A percentile compares a stretch with the other conserved stretches of the same genome.
Evolutionary conservation across 1,139 yeast genomes (phyloP).

Genomic region (Yamadazyma taylorii): DNA sequence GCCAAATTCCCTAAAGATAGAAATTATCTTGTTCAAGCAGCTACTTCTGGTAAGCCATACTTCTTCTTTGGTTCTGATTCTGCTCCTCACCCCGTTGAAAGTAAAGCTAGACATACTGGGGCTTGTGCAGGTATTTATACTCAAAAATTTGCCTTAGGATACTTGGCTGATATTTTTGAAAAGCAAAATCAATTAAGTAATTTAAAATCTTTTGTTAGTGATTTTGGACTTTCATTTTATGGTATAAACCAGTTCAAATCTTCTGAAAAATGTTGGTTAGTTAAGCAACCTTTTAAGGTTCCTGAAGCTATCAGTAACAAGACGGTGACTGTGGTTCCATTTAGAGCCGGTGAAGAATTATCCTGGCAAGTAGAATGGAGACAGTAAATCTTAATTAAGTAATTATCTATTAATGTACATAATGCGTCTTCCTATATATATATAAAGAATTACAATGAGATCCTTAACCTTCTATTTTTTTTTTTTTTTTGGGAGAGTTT

Average conservation of each 20-base stretch:
- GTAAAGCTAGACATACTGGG: constrained; percentile 73
- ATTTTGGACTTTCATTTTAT: constrained; percentile 73
- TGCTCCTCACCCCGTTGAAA: constrained; percentile 89
- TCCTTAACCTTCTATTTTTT: constrained; percentile 2
- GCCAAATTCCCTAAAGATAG: constrained; percentile 90
- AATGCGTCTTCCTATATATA: constrained; percentile 3
- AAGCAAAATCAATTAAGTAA: constrained; percentile 59
- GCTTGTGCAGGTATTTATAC: constrained; percentile 98
- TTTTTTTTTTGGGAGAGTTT: not conserved
- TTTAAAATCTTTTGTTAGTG: constrained; percentile 72
- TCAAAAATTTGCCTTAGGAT: constrained; percentile 78
- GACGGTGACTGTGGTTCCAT: constrained; percentile 75
- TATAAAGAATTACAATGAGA: not conserved
- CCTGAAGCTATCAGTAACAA: constrained; percentile 57
- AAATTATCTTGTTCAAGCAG: constrained; percentile 79
- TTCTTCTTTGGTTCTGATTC: constrained; percentile 97
- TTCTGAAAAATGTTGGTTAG: constrained; percentile 51
- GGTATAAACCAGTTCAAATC: constrained; percentile 46
- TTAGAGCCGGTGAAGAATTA: constrained; percentile 76
- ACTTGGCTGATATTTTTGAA: constrained; percentile 86
- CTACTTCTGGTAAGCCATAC: constrained; percentile 87
- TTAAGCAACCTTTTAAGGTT: constrained; percentile 50
- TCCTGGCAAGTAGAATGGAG: constrained; percentile 82
- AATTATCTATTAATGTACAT: constrained; percentile 12
- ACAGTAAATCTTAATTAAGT: constrained; percentile 8